A percentile compares a stretch with the other conserved stretches of the same genome.
Conservation (phyloP, 129 eudicot species). For the Sambucus nigra region DNA sequence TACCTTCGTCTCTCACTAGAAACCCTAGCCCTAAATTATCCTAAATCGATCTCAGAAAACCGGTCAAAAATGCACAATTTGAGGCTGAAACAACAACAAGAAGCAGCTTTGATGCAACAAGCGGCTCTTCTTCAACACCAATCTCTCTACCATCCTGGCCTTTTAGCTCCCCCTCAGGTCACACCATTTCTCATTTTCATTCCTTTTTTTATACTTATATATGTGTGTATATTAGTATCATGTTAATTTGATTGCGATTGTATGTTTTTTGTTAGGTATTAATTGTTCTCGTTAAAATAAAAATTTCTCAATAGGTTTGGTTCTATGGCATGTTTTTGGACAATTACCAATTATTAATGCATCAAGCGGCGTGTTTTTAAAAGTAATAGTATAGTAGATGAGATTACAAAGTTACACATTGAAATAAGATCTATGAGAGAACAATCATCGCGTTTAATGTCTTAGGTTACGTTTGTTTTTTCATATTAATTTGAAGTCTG, state of each 20-base stretch:
- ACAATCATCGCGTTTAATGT: no score
- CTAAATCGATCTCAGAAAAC: conserved; percentile 10
- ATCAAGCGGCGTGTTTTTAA: no score
- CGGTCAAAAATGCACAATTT: conserved; percentile 41
- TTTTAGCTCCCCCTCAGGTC: conserved; percentile 88
- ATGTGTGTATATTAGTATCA: neutral
- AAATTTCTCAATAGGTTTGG: no score
- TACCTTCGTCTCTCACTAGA: conserved; percentile 21
- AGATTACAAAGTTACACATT: no score
- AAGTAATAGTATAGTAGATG: no score
- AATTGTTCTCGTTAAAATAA: no score
- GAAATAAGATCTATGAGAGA: no score
- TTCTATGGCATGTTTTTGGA: no score
- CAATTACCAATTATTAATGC: no score
- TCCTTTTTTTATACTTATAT: neutral
- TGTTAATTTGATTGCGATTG: conserved; percentile 8
- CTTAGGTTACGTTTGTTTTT: no score
- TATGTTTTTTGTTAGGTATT: conserved; percentile 7
- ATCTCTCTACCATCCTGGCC: conserved; percentile 84
- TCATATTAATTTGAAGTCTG: no score
- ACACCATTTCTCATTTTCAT: neutral
- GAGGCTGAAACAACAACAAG: conserved; percentile 74
- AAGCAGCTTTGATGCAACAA: conserved; percentile 80
- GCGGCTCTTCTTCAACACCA: conserved; percentile 82
- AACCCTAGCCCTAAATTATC: conserved; percentile 33